Base-by-base conservation (phyloP, 2,329 filamentous ascomycete genomes). In the Bipolaris victoriae region DNA sequence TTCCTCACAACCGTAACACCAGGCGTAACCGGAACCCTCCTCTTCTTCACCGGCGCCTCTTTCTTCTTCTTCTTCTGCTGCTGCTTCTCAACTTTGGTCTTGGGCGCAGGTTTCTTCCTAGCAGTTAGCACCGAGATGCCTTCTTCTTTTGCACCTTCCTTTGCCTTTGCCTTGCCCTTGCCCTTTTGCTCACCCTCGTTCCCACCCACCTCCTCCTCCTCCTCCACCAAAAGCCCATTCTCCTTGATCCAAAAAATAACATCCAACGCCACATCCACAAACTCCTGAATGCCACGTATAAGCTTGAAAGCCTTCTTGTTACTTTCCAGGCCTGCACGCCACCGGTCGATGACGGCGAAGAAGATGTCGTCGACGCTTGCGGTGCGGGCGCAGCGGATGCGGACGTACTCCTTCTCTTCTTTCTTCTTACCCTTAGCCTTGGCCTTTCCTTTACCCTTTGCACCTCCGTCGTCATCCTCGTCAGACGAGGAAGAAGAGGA, bases 191-290 rank as follows among this genome's bases (percentile, higher is more conserved):
- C 16, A 16, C 16, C 16, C 16, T 16, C 16, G 16, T 16, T 16
- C 16, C 16, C 16, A 16, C 16, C 22, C 22, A 6, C 3, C 65
- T 63, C 1, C 39, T 52, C 26, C 61, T 52, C 26, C 40, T 58
- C 44, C 0, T 51, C 45, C n/a, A 46, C 44, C 13, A 64, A 1
- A 1, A 73, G 15, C 3, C 71, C 71, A 44, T 73, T 40, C 47
- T 73, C 62, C 46, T 72, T 71, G 44, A 76, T 61, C 18, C 66
- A 69, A 47, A 66, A 69, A 5, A 74, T 65, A 1, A 73, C 31
- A 37, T 75, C 73, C 3, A 74, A 59, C 16, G 67, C 70, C 0
- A 73, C 54, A 18, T 76, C 73, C 39, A 66, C 69, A 46, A 76
- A 75, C 57, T 76, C 73, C 52, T 75, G 72, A 1, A 61, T 53